phyloP scores from a whole-genome alignment of 305 asterid genomes.

The Fraxinus ornus region DNA sequence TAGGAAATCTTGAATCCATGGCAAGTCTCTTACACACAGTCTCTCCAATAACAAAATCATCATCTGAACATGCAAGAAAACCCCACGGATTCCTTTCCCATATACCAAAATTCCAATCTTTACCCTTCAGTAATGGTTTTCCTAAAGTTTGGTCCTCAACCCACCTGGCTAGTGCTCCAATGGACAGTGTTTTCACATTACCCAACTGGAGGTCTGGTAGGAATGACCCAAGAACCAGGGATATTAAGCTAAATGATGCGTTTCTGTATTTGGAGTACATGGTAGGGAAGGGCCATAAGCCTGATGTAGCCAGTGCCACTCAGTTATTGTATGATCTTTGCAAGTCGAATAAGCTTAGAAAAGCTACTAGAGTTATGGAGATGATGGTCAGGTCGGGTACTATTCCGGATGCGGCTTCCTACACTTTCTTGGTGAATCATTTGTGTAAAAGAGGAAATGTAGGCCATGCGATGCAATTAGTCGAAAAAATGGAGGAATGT shows the following conservation, averaged over 20 bases:
- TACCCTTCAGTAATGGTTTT: conserved; percentile 34
- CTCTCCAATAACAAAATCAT: conserved; percentile 44
- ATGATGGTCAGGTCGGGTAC: conserved; percentile 65
- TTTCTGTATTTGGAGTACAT: conserved; percentile 69
- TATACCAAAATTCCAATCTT: conserved; percentile 41
- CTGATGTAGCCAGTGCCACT: conserved; percentile 66
- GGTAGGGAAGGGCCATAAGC: conserved; percentile 65
- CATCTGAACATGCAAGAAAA: conserved; percentile 40
- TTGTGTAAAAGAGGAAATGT: conserved; percentile 79
- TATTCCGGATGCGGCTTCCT: conserved; percentile 68
- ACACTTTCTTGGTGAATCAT: conserved; percentile 63
- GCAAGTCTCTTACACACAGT: conserved; percentile 49
- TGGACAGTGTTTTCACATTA: conserved; percentile 50
- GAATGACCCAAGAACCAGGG: conserved; percentile 55
- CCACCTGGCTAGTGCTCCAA: conserved; percentile 36
- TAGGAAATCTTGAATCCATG: conserved; percentile 26
- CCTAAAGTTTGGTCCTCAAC: conserved; percentile 46
- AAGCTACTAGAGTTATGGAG: conserved; percentile 82
- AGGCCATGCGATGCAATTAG: conserved; percentile 88
- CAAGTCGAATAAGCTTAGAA: conserved; percentile 54
- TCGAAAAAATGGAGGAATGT: conserved; percentile 76
- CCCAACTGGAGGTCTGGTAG: conserved; percentile 77
- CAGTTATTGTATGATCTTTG: conserved; percentile 79
- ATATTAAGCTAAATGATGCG: conserved; percentile 62
- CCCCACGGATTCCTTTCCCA: conserved; percentile 36